Conservation (phyloP, 345 rosid genomes). For the Cardiospermum halicacabum region DNA sequence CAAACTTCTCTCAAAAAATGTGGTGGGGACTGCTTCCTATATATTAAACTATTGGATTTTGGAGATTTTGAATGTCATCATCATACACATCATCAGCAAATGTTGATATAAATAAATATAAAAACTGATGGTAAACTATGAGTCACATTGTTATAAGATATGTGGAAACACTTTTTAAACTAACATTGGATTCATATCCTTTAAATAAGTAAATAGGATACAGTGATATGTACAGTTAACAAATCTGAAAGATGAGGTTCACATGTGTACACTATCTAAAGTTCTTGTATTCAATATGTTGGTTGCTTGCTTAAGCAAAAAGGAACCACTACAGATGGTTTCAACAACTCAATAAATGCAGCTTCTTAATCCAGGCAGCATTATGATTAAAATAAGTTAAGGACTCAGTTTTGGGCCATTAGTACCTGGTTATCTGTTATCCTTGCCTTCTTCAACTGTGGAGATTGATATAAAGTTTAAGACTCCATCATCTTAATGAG, state of each 20-base stretch:
- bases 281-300: constrained; percentile 18
- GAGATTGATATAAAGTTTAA: constrained; percentile 17
- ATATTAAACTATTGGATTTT: constrained; percentile 18
- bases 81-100: background rate
- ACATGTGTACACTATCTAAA: constrained; percentile 3
- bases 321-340: constrained; percentile 9
- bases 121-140: background rate
- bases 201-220: background rate
- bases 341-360: background rate
- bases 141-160: background rate
- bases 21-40: constrained; percentile 14
- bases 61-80: constrained; percentile 21
- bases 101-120: background rate
- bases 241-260: constrained; percentile 8
- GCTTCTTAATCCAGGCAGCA: background rate
- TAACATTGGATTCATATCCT: background rate
- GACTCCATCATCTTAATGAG: constrained; percentile 65
- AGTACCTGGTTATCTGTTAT: background rate
- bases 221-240: constrained; percentile 13
- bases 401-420: background rate
- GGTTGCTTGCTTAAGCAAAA: constrained; percentile 13
- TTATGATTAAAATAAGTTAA: background rate
- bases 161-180: background rate
- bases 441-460: background rate
- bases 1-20: constrained; percentile 17